phyloP scores from a whole-genome alignment of 495 filamentous ascomycete species.

The Glonium stellatum region DNA sequence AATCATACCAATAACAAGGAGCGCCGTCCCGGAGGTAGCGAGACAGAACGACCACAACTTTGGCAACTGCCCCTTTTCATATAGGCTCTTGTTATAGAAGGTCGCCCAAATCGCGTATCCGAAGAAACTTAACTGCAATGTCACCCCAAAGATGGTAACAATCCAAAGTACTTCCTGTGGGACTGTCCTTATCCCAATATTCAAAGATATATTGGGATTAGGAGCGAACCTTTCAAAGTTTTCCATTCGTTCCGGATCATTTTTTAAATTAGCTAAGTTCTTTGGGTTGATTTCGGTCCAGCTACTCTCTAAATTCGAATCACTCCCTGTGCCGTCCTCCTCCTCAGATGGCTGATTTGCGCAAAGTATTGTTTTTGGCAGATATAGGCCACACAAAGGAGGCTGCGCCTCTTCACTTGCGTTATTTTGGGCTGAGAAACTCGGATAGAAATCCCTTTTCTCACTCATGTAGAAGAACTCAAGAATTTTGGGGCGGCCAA shows the following conservation, averaged over 20 bases:
- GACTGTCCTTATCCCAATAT: not conserved
- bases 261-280: not conserved
- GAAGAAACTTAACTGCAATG: not conserved
- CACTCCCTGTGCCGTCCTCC: not conserved
- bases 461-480: not conserved
- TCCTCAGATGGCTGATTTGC: not conserved
- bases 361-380: not conserved
- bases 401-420: no score
- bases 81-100: not conserved
- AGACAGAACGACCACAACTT: conserved; percentile 1
- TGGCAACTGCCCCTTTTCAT: not conserved
- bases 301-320: not conserved
- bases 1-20: not conserved
- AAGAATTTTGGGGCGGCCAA: conserved; percentile 7
- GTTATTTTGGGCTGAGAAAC: no score
- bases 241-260: no score
- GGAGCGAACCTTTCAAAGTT: no score
- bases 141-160: not conserved
- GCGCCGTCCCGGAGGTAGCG: not conserved
- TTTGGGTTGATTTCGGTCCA: not conserved
- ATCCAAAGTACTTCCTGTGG: not conserved
- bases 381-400: not conserved
- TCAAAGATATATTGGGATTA: not conserved
- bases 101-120: not conserved
- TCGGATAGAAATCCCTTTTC: no score